Evolutionary conservation across 192 early-diverging fungal species (phyloP).

Genomic region (Coemansia sp.): DNA sequence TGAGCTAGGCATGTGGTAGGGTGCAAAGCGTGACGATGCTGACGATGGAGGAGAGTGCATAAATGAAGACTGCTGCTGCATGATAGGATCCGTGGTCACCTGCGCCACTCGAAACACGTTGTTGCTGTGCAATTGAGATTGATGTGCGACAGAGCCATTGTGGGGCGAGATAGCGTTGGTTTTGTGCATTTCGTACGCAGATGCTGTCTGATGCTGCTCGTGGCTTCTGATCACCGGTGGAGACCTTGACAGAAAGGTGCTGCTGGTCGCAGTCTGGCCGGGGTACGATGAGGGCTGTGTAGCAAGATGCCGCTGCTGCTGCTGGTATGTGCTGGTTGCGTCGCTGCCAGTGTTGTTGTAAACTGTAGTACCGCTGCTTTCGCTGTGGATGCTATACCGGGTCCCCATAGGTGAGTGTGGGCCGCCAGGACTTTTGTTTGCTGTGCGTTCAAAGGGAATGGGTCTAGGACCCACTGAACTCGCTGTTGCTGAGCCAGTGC

Average conservation of each 20-base stretch:
- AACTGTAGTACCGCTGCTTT: constrained; percentile 6
- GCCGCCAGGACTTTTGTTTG: constrained; percentile 1
- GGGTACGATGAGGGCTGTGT: constrained; percentile 7
- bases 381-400: constrained; percentile 16
- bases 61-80: constrained; percentile 35
- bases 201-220: constrained; percentile 5
- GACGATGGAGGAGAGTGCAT: constrained; percentile 43
- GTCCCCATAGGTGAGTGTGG: constrained; percentile 14
- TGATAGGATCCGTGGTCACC: constrained; percentile 26
- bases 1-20: constrained; percentile 47
- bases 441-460: constrained; percentile 30
- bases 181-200: constrained; percentile 11
- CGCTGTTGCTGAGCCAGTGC: background rate
- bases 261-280: constrained; percentile 1
- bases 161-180: constrained; percentile 13
- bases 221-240: constrained; percentile 5
- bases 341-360: background rate
- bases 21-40: constrained; percentile 40
- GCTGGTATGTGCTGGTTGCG: background rate
- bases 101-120: constrained; percentile 46
- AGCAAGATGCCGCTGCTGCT: constrained; percentile 9
- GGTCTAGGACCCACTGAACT: constrained; percentile 17
- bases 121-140: constrained; percentile 17
- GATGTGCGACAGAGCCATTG: constrained; percentile 9
- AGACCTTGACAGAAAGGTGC: background rate